These are phyloP conservation scores for Venturia carpophila DNA, from an alignment of 2,329 filamentous ascomycete species.

Conservation along the genomic window DNA sequence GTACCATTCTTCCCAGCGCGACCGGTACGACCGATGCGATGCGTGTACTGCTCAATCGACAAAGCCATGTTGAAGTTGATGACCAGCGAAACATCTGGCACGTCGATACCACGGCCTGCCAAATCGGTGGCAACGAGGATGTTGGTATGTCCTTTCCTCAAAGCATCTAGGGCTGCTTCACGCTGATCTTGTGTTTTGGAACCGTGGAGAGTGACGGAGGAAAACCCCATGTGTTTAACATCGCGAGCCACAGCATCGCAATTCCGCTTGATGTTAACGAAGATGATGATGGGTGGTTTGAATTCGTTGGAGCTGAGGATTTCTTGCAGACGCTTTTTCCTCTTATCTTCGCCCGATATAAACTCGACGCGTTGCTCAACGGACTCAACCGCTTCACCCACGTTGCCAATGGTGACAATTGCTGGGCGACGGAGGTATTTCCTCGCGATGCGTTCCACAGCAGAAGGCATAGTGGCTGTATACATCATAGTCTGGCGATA, in stretches of 20 bases:
- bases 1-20: slow-evolving; percentile 96
- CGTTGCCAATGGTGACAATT: slow-evolving; percentile 88
- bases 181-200: slow-evolving; percentile 97
- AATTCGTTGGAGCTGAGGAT: slow-evolving; percentile 77
- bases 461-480: slow-evolving; percentile 92
- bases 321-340: slow-evolving; percentile 91
- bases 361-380: slow-evolving; percentile 97
- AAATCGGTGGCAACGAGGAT: slow-evolving; percentile 94
- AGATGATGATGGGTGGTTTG: slow-evolving; percentile 88
- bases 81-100: slow-evolving; percentile 85
- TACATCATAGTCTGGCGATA: slow-evolving; percentile 99
- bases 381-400: slow-evolving; percentile 92
- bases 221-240: slow-evolving; percentile 90
- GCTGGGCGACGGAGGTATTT: slow-evolving; percentile 92
- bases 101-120: slow-evolving; percentile 94
- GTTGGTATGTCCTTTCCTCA: slow-evolving; percentile 71
- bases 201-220: slow-evolving; percentile 82
- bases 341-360: slow-evolving; percentile 81
- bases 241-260: slow-evolving; percentile 92
- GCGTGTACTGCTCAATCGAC: slow-evolving; percentile 90
- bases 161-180: slow-evolving; percentile 80
- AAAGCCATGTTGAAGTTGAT: slow-evolving; percentile 99
- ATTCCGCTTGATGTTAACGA: slow-evolving; percentile 99
- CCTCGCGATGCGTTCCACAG: slow-evolving; percentile 91
- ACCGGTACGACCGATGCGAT: slow-evolving; percentile 93